Conservation (phyloP, 495 filamentous ascomycete genomes). For the Penicillium odoratum region DNA sequence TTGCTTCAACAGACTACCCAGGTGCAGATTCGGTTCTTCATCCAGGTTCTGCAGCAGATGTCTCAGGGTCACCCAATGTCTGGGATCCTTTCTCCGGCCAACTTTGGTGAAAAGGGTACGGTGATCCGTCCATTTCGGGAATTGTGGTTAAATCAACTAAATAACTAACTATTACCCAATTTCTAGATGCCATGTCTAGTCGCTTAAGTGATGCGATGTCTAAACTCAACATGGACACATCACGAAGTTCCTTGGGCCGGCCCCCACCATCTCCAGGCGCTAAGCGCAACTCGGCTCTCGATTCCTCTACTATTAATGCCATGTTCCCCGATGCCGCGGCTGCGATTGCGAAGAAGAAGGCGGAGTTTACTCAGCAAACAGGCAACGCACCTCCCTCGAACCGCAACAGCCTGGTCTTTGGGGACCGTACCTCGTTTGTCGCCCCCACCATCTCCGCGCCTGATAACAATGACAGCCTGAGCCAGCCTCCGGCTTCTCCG, state of each 20-base stretch:
- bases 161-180: slow-evolving; percentile 13
- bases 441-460: slow-evolving; percentile 76
- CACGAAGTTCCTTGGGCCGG: slow-evolving; percentile 80
- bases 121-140: slow-evolving; percentile 4
- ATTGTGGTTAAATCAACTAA: not conserved
- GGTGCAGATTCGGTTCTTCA: slow-evolving; percentile 98
- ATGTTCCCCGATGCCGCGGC: slow-evolving; percentile 99
- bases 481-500: slow-evolving; percentile 69
- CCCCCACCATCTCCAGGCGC: slow-evolving; percentile 74
- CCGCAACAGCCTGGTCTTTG: slow-evolving; percentile 85
- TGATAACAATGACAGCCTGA: slow-evolving; percentile 55
- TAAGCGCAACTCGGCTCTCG: slow-evolving; percentile 90
- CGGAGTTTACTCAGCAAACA: slow-evolving; percentile 92
- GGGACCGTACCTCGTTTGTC: slow-evolving; percentile 74
- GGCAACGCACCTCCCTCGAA: slow-evolving; percentile 88
- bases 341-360: slow-evolving; percentile 95
- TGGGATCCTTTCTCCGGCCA: slow-evolving; percentile 89
- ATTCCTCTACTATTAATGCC: slow-evolving; percentile 91
- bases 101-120: slow-evolving; percentile 90
- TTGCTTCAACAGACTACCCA: slow-evolving; percentile 97
- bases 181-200: slow-evolving; percentile 91
- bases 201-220: slow-evolving; percentile 97
- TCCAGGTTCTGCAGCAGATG: slow-evolving; percentile 98
- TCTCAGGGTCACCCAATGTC: slow-evolving; percentile 97
- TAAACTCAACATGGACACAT: slow-evolving; percentile 82